A percentile compares a stretch with the other conserved stretches of the same genome.
phyloP scores from a whole-genome alignment of 805 yeast species.

The Kazachstania bromeliacearum region DNA sequence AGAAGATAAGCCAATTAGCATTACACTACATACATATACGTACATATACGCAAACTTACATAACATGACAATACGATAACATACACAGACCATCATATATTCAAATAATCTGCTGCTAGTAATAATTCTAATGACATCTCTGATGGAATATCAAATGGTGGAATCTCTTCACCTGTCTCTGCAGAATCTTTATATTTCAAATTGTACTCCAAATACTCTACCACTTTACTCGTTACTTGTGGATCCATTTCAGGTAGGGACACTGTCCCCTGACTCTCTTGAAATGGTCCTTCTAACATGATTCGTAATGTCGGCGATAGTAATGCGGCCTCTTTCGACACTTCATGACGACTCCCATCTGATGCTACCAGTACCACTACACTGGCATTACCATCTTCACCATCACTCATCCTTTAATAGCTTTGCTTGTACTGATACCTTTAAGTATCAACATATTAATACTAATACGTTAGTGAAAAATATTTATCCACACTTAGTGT shows the following conservation, averaged over 20 bases:
- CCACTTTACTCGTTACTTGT: conserved; percentile 62
- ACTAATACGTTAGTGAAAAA: too few species aligned
- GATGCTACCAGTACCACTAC: conserved; percentile 58
- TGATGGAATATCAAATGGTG: conserved; percentile 86
- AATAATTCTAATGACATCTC: conserved; percentile 86
- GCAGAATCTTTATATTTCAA: conserved; percentile 52
- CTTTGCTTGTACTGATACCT: too few species aligned
- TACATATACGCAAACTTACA: not conserved
- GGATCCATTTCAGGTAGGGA: conserved; percentile 57
- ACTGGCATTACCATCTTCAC: too few species aligned
- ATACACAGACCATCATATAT: conserved; percentile 10
- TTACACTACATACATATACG: not conserved
- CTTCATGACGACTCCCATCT: conserved; percentile 55
- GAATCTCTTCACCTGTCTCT: conserved; percentile 42
- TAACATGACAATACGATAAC: not conserved
- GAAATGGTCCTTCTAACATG: conserved; percentile 48
- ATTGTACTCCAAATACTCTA: conserved; percentile 76
- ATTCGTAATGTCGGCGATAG: conserved; percentile 56
- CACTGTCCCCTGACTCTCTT: conserved; percentile 51
- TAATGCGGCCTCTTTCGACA: conserved; percentile 66
- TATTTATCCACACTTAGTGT: too few species aligned
- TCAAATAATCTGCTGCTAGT: conserved; percentile 78
- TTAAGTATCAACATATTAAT: too few species aligned
- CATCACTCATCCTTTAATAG: not conserved
- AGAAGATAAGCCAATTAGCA: conserved; percentile 28